These are phyloP conservation scores for Mycena rebaudengoi DNA, from an alignment of 768 basidiomycete species.

Conservation along the genomic window DNA sequence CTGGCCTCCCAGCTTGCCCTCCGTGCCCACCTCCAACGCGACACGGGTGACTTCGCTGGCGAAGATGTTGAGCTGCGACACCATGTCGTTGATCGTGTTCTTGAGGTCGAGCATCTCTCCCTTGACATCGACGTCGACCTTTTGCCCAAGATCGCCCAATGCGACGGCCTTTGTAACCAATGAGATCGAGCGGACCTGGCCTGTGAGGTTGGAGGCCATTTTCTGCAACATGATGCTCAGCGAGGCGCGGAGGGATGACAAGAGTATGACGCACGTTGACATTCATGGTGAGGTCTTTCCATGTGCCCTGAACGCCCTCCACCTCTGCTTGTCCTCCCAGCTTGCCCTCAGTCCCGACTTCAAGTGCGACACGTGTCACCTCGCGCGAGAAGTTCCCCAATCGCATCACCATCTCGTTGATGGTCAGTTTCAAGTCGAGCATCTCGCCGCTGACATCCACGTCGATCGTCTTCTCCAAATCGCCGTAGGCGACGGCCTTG, in stretches of 20 bases:
- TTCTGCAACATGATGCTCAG: constrained; percentile 9
- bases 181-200: constrained; percentile 82
- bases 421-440: constrained; percentile 82
- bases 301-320: constrained; percentile 75
- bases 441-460: constrained; percentile 91
- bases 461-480: constrained; percentile 91
- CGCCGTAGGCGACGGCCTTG: constrained; percentile 89
- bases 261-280: constrained; percentile 69
- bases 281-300: constrained; percentile 66
- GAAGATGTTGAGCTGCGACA: constrained; percentile 50
- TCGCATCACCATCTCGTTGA: constrained; percentile 78
- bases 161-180: constrained; percentile 81
- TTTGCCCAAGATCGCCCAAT: constrained; percentile 72
- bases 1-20: constrained; percentile 90
- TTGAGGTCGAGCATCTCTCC: constrained; percentile 85
- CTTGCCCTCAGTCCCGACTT: constrained; percentile 57
- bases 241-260: constrained; percentile 67
- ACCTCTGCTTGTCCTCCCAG: constrained; percentile 77
- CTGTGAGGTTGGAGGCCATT: constrained; percentile 58
- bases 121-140: constrained; percentile 82
- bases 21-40: constrained; percentile 85
- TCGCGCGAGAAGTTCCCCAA: constrained; percentile 62
- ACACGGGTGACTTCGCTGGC: constrained; percentile 81
- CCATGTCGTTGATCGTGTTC: constrained; percentile 70
- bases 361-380: constrained; percentile 77